Conservation (phyloP, 202 grass and related monocot genomes). For the Setaria italica region DNA sequence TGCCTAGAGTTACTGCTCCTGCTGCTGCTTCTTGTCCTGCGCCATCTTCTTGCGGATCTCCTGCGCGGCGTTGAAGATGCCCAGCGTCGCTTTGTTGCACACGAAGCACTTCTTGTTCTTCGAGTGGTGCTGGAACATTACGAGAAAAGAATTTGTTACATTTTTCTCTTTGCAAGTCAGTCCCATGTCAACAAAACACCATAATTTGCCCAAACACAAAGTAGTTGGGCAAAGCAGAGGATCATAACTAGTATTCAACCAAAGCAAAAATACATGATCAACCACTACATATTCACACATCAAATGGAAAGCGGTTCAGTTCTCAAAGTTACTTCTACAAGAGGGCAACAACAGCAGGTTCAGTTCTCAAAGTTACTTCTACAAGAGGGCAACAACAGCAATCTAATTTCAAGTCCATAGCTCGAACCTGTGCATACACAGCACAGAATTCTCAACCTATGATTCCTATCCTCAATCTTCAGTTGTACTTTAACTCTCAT, state of each 20-base stretch:
- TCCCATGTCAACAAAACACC: neutral
- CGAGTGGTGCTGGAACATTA: constrained; percentile 63
- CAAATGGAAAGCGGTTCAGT: too few species aligned
- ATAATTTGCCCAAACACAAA: neutral
- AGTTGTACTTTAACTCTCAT: too few species aligned
- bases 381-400: too few species aligned
- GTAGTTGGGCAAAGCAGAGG: neutral
- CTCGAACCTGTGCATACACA: too few species aligned
- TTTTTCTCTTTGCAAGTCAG: neutral
- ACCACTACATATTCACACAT: neutral
- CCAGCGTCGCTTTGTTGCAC: constrained; percentile 74
- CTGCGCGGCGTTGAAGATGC: constrained; percentile 72
- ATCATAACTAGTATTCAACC: neutral
- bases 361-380: too few species aligned
- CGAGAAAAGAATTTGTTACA: constrained; percentile 18
- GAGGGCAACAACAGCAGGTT: too few species aligned
- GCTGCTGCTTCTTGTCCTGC: constrained; percentile 59
- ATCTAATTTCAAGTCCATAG: too few species aligned
- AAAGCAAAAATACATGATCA: neutral
- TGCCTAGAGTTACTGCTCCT: constrained; percentile 17
- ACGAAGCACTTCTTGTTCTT: constrained; percentile 88
- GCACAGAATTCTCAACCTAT: too few species aligned
- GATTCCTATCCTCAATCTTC: too few species aligned
- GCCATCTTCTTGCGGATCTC: constrained; percentile 81
- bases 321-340: too few species aligned